Evolutionary conservation across 2,329 filamentous ascomycete species (phyloP).

Genomic region (Bipolaris gigantea): DNA sequence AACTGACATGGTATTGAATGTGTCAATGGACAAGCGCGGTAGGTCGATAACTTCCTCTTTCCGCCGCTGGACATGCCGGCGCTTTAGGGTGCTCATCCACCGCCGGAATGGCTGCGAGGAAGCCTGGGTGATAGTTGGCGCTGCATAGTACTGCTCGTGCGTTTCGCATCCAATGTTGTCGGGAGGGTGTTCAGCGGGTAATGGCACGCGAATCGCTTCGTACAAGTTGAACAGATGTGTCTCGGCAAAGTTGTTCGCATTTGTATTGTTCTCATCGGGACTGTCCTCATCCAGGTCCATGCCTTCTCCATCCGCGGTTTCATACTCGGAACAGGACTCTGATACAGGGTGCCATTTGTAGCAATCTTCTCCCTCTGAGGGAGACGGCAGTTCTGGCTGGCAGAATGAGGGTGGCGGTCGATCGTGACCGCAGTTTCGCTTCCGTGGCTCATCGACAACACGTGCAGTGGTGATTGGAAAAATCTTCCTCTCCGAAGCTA

Average conservation of each 20-base stretch:
- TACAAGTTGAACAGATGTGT: constrained; percentile 34
- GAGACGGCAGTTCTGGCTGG: constrained; percentile 11
- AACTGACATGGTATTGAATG: constrained; percentile 11
- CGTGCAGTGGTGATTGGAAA: constrained; percentile 4
- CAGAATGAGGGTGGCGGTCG: constrained; percentile 23
- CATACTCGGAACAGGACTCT: constrained; percentile 11
- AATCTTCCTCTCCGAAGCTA: constrained; percentile 28
- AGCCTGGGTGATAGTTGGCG: neutral
- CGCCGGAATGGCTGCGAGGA: constrained; percentile 61
- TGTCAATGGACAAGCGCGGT: constrained; percentile 43
- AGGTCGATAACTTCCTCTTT: constrained; percentile 42
- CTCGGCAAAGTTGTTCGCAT: constrained; percentile 15
- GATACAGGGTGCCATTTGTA: constrained; percentile 4
- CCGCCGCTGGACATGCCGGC: constrained; percentile 50
- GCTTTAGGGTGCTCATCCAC: constrained; percentile 73
- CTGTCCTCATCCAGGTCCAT: constrained; percentile 15
- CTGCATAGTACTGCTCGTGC: constrained; percentile 4
- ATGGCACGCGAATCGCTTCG: constrained; percentile 36
- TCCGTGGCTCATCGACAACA: constrained; percentile 22
- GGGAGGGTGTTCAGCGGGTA: constrained; percentile 27
- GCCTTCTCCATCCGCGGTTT: constrained; percentile 13
- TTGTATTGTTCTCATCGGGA: constrained; percentile 5
- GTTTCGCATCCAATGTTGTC: constrained; percentile 23
- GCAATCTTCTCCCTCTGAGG: constrained; percentile 15
- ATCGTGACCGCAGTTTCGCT: constrained; percentile 24